Evolutionary conservation across 805 yeast genomes (phyloP).

Genomic region (Huiozyma sinensis): DNA sequence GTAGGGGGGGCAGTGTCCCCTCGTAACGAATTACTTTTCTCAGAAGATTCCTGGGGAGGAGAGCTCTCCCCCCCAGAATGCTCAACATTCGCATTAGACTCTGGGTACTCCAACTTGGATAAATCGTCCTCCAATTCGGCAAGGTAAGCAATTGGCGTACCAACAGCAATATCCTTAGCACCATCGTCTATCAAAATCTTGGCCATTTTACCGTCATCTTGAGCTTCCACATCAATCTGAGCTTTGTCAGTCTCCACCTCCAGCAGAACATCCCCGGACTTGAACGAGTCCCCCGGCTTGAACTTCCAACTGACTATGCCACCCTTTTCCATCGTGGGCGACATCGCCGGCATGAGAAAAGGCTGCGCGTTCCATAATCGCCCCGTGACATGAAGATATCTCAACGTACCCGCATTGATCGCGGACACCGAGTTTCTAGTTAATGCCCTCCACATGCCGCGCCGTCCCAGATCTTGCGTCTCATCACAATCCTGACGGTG

Average conservation of each 20-base stretch:
- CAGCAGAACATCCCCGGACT: constrained; percentile 71
- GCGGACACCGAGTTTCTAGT: no score
- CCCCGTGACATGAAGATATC: background rate
- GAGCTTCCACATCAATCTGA: constrained; percentile 75
- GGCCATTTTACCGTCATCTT: constrained; percentile 83
- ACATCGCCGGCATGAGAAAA: constrained; percentile 96
- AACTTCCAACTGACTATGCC: constrained; percentile 86
- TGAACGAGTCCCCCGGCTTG: constrained; percentile 62
- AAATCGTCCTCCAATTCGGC: constrained; percentile 88
- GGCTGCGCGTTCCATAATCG: constrained; percentile 13
- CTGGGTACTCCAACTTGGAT: constrained; percentile 48
- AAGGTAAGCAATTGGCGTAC: constrained; percentile 76
- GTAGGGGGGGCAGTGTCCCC: constrained; percentile 3
- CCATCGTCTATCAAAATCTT: constrained; percentile 64
- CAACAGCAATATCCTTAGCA: constrained; percentile 70
- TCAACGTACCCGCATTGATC: background rate
- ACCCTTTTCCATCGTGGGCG: constrained; percentile 97
- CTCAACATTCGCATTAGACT: constrained; percentile 11
- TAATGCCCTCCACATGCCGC: no score
- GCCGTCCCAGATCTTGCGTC: no score
- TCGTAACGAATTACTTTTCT: constrained; percentile 4
- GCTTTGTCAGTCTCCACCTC: constrained; percentile 87
- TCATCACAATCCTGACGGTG: background rate
- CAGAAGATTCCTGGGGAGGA: constrained; percentile 4
- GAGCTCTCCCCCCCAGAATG: constrained; percentile 4